Evolutionary conservation across 495 filamentous ascomycete species (phyloP).

Genomic region (Trichocladium uniseriatum): DNA sequence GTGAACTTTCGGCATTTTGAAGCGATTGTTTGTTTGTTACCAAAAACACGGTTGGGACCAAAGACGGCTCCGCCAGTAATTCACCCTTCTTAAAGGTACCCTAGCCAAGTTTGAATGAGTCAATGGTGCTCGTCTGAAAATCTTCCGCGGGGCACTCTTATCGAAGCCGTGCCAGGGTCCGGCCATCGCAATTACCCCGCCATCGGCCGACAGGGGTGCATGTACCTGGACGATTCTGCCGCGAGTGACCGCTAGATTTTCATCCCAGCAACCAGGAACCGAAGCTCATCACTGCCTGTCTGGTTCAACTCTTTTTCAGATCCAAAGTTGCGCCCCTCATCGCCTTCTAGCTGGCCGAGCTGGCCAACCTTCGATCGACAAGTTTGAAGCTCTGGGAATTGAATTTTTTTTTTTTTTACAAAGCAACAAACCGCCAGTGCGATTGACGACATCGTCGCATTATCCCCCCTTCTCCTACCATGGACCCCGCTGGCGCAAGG

Average conservation of each 20-base stretch:
- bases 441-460: not conserved
- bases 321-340: too few species aligned
- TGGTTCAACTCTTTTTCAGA: too few species aligned
- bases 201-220: slow-evolving; percentile 1
- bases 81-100: too few species aligned
- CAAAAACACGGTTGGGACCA: not conserved
- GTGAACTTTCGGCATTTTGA: slow-evolving; percentile 78
- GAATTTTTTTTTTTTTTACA: too few species aligned
- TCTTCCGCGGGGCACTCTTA: slow-evolving; percentile 1
- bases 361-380: too few species aligned
- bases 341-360: too few species aligned
- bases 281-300: not conserved
- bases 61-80: too few species aligned
- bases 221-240: too few species aligned
- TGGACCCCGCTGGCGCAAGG: not conserved
- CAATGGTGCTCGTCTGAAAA: slow-evolving; percentile 10
- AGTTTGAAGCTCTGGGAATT: too few species aligned
- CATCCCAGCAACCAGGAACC: not conserved
- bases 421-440: not conserved
- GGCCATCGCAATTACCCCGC: slow-evolving; percentile 10
- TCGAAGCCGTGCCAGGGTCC: slow-evolving; percentile 12
- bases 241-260: slow-evolving; percentile 19
- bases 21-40: not conserved
- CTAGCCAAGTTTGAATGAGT: slow-evolving; percentile 10
- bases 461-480: not conserved